Evolutionary conservation across 768 basidiomycete species (phyloP), one percentile per base, ranked within the genome.

Genomic region (Tricholoma sp.): DNA sequence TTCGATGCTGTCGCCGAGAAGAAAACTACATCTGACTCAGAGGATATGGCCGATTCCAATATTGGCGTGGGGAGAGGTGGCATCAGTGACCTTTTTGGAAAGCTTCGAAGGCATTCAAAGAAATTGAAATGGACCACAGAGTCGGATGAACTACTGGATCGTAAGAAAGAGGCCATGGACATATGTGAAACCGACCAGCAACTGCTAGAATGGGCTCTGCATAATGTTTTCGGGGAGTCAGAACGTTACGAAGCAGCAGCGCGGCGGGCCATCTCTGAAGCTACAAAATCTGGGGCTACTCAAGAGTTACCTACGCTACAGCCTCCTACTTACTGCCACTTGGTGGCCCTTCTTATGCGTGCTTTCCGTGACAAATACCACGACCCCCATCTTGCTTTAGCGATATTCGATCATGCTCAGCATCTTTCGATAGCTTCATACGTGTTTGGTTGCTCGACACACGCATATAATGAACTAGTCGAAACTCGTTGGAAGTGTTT

Each of bases 371-470:
- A 86, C 63, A 86, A 83, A 52, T 94, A 89, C 69, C 70, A 71
- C 16, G 86, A 94, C 58, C 93, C 94, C 1, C 80, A 92, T 64
- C 79, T 93, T 24, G 86, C 94, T 1, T 79, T 98, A 16, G 79
- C 86, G 18, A 79, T 96, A 22, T 98, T 97, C 74, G 77, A 86
- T 51, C 80, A 94, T 68, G 89, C 92, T 0, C 82, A 85, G 39
- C 79, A 80, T 39, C 80, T 85, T 3, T 91, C 89, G 1, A 81
- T 88, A 50, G 78, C 85, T 4, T 92, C 89, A 4, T 98, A 91
- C 69, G 87, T 95, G 29, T 86, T 87, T 64, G 95, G 94, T 2
- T 98, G 95, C 71, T 88, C 91, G 9, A 89, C 94, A 0, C 79
- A 79, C 9, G 89, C 87, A 0, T 97, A 96, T 71, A 93, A 94